Evolutionary conservation across 129 eudicot genomes (phyloP).

Genomic region (Artemisia annua): DNA sequence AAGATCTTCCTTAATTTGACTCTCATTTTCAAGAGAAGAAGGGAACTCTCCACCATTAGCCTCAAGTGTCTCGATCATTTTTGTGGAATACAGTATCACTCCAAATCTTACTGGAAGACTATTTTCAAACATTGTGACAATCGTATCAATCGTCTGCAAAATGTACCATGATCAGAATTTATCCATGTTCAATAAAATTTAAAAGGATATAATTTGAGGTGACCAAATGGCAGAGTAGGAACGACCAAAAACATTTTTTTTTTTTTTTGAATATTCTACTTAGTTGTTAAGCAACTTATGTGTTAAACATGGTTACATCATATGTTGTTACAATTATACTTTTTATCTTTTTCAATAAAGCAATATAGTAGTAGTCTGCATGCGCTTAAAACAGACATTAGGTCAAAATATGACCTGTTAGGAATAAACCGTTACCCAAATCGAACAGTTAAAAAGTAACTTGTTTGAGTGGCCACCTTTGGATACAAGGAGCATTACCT

Average conservation of each 20-base stretch:
- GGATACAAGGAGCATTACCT: conserved; percentile 52
- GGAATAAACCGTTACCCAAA: neutral
- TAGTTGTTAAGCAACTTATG: too few species aligned
- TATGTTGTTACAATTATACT: too few species aligned
- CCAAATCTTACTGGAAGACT: conserved; percentile 90
- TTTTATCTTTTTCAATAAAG: too few species aligned
- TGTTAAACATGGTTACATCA: too few species aligned
- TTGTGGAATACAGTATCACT: conserved; percentile 72
- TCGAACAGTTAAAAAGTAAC: too few species aligned
- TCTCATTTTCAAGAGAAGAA: conserved; percentile 36
- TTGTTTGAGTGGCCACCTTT: neutral
- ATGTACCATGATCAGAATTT: conserved; percentile 5
- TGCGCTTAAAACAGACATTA: neutral
- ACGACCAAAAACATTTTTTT: too few species aligned
- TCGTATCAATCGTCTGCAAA: conserved; percentile 70
- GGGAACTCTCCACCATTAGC: conserved; percentile 64
- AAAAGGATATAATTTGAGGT: neutral
- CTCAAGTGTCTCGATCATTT: conserved; percentile 58
- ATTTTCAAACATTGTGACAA: conserved; percentile 70
- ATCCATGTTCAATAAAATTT: neutral
- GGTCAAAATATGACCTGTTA: neutral
- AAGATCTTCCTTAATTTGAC: conserved; percentile 57
- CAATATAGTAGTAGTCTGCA: too few species aligned
- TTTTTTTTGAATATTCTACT: too few species aligned
- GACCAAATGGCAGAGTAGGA: neutral